These are phyloP conservation scores for Sclerotinia spermophila DNA, from an alignment of 2,329 filamentous ascomycete species.

Conservation along the genomic window DNA sequence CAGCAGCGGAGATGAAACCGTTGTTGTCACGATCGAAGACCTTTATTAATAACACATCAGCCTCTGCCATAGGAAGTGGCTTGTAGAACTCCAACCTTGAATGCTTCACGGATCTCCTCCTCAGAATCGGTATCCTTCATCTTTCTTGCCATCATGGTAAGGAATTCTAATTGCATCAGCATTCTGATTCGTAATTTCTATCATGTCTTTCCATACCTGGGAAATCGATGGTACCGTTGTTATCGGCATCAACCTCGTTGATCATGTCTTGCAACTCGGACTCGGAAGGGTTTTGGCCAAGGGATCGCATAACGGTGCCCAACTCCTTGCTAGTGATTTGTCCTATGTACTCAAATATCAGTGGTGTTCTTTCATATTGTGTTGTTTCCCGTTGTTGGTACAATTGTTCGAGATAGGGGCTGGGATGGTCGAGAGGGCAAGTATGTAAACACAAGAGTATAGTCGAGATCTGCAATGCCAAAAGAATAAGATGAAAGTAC, in stretches of 20 bases:
- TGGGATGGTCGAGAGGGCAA: not conserved
- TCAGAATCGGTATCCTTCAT: slow-evolving; percentile 93
- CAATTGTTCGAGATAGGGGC: slow-evolving; percentile 4
- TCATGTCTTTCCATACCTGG: slow-evolving; percentile 58
- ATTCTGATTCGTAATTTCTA: slow-evolving; percentile 29
- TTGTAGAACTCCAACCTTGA: slow-evolving; percentile 60
- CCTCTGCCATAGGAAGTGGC: not conserved
- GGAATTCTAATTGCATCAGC: slow-evolving; percentile 61
- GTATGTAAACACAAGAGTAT: not conserved
- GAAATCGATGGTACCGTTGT: slow-evolving; percentile 90
- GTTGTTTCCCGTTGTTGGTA: not conserved
- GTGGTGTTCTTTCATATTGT: not conserved
- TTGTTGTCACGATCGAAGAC: slow-evolving; percentile 89
- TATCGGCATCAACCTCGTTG: slow-evolving; percentile 88
- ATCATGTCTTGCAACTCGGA: slow-evolving; percentile 92
- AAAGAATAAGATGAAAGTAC: slow-evolving; percentile 40
- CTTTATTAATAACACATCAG: slow-evolving; percentile 38
- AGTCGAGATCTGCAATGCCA: not conserved
- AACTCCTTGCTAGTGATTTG: slow-evolving; percentile 91
- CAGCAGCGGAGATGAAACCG: slow-evolving; percentile 84
- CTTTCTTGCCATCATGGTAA: slow-evolving; percentile 92
- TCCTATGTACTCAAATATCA: slow-evolving; percentile 47
- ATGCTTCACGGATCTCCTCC: slow-evolving; percentile 85
- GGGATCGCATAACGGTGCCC: slow-evolving; percentile 84
- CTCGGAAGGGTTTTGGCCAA: slow-evolving; percentile 86